These are phyloP conservation scores for Sesbania bispinosa DNA, from an alignment of 306 rosid species.

Conservation along the genomic window DNA sequence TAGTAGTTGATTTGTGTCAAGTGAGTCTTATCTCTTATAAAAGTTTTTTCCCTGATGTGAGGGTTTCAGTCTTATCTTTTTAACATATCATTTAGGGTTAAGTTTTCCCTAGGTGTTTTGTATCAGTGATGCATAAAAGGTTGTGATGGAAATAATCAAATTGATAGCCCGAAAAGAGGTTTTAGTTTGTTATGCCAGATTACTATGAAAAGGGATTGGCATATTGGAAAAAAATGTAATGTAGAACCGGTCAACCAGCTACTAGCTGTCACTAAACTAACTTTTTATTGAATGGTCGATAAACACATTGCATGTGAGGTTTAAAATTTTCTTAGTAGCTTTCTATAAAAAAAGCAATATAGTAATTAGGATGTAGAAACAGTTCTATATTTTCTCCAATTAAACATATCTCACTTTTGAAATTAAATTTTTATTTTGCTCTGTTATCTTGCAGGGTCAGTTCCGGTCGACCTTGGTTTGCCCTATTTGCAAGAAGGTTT, in stretches of 20 bases:
- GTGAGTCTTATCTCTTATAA: constrained; percentile 48
- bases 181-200: constrained; percentile 10
- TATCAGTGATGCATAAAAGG: background rate
- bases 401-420: background rate
- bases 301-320: constrained; percentile 3
- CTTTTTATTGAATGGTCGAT: constrained; percentile 16
- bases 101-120: no score
- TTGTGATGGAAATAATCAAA: constrained; percentile 10
- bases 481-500: constrained; percentile 69
- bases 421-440: constrained; percentile 14
- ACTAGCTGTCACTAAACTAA: constrained; percentile 7
- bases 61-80: background rate
- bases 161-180: background rate
- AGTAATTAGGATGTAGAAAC: background rate
- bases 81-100: no score
- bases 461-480: constrained; percentile 79
- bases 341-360: background rate
- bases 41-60: background rate
- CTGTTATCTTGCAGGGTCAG: constrained; percentile 61
- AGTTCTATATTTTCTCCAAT: background rate
- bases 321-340: background rate
- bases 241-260: background rate
- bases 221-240: constrained; percentile 8
- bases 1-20: constrained; percentile 74
- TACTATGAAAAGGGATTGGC: background rate